These are phyloP conservation scores for Jackrogersella multiformis DNA, from an alignment of 495 filamentous ascomycete species.

Conservation along the genomic window DNA sequence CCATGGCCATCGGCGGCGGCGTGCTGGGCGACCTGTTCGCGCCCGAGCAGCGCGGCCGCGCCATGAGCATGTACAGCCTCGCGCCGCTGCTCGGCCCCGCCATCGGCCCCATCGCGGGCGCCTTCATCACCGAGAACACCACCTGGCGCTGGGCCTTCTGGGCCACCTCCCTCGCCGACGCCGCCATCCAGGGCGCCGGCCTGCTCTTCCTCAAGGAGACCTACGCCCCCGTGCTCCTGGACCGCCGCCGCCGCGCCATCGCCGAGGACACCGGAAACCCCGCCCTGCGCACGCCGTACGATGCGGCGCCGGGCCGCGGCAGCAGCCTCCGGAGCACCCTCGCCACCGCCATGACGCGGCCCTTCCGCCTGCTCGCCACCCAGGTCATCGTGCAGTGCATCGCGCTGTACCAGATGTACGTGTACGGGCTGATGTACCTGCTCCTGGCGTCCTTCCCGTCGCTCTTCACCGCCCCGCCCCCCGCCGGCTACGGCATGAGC, in stretches of 20 bases:
- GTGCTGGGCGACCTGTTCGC: slow-evolving; percentile 70
- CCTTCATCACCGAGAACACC: slow-evolving; percentile 72
- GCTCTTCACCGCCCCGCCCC: slow-evolving; percentile 61
- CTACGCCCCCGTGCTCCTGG: slow-evolving; percentile 71
- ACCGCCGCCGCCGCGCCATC: slow-evolving; percentile 63
- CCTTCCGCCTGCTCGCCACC: slow-evolving; percentile 66
- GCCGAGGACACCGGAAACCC: slow-evolving; percentile 71
- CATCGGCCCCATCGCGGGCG: slow-evolving; percentile 69
- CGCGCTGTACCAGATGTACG: slow-evolving; percentile 62
- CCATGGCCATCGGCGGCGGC: slow-evolving; percentile 66
- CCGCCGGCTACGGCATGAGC: slow-evolving; percentile 65
- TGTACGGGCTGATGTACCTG: slow-evolving; percentile 79
- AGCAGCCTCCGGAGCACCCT: slow-evolving; percentile 52
- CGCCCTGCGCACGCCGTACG: slow-evolving; percentile 70
- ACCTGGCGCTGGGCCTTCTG: slow-evolving; percentile 79
- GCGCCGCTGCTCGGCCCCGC: slow-evolving; percentile 72
- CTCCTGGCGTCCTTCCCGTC: slow-evolving; percentile 73
- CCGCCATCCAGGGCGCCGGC: slow-evolving; percentile 68
- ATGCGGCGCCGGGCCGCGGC: slow-evolving; percentile 54
- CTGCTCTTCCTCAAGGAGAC: slow-evolving; percentile 76
- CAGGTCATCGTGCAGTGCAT: slow-evolving; percentile 67
- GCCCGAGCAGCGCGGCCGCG: slow-evolving; percentile 70
- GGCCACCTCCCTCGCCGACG: slow-evolving; percentile 69
- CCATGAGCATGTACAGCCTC: slow-evolving; percentile 71
- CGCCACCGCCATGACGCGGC: slow-evolving; percentile 58